phyloP scores from a whole-genome alignment of 2,329 filamentous ascomycete species.

The Sporothrix sp. region DNA sequence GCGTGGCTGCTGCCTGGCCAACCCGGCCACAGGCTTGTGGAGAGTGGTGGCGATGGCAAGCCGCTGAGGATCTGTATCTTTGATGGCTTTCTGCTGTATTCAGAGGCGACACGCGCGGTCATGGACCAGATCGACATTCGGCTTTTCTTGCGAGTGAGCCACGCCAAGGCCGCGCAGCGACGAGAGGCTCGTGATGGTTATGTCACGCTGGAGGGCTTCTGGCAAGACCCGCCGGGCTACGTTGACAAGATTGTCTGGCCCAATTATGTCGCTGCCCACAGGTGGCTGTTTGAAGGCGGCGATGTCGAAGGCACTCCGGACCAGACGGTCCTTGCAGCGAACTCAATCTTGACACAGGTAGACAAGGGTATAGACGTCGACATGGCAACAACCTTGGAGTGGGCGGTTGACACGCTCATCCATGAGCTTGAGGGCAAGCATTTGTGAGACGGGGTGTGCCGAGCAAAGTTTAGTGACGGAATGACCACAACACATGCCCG shows the following conservation, averaged over 20 bases:
- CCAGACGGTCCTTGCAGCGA: slow-evolving; percentile 28
- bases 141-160: slow-evolving; percentile 66
- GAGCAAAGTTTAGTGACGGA: too few species aligned
- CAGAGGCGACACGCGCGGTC: slow-evolving; percentile 42
- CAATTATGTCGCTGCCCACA: slow-evolving; percentile 75
- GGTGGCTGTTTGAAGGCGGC: slow-evolving; percentile 64
- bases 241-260: slow-evolving; percentile 95
- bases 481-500: too few species aligned
- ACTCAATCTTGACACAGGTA: slow-evolving; percentile 40
- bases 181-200: slow-evolving; percentile 64
- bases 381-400: slow-evolving; percentile 54
- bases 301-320: slow-evolving; percentile 53
- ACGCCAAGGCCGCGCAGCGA: slow-evolving; percentile 51
- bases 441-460: neutral
- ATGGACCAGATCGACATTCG: slow-evolving; percentile 59
- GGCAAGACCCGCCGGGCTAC: slow-evolving; percentile 88
- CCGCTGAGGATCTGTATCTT: slow-evolving; percentile 56
- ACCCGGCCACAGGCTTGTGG: slow-evolving; percentile 28
- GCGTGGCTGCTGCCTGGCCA: slow-evolving; percentile 36
- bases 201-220: slow-evolving; percentile 81
- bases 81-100: slow-evolving; percentile 83
- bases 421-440: slow-evolving; percentile 26
- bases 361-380: slow-evolving; percentile 40
- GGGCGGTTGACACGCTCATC: slow-evolving; percentile 58
- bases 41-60: neutral